A percentile compares a stretch with the other conserved stretches of the same genome.
phyloP scores from a whole-genome alignment of 768 basidiomycete genomes.

The Pulveroboletus frians region DNA sequence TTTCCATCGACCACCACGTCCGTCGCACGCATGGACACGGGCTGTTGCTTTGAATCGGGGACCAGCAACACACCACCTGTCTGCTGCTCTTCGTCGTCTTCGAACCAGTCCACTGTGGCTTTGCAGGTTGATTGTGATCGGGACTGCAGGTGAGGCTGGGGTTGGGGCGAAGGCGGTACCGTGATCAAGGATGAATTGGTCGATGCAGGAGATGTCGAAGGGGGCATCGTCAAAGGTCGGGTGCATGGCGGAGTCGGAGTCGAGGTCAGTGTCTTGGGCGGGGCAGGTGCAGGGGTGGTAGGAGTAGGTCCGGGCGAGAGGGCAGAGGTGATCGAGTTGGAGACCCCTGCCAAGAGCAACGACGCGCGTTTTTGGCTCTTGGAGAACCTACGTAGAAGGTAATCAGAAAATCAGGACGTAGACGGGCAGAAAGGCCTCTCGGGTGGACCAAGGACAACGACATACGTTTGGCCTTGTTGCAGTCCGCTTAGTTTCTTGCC shows the following conservation, averaged over 20 bases:
- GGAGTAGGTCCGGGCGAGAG: constrained; percentile 37
- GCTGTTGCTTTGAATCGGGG: constrained; percentile 26
- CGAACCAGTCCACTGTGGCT: constrained; percentile 19
- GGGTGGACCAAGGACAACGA: constrained; percentile 10
- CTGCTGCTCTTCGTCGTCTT: constrained; percentile 38
- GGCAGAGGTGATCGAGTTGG: constrained; percentile 48
- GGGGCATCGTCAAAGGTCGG: constrained; percentile 7
- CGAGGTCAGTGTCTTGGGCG: background rate
- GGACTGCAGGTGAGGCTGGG: background rate
- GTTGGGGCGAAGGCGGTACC: constrained; percentile 6
- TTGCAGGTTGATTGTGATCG: constrained; percentile 13
- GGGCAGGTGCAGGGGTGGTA: constrained; percentile 20
- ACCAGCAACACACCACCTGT: constrained; percentile 22
- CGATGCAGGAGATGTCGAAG: background rate
- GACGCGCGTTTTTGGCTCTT: constrained; percentile 69
- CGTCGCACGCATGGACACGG: background rate
- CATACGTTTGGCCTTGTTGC: constrained; percentile 50
- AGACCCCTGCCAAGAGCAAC: constrained; percentile 58
- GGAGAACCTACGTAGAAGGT: constrained; percentile 42
- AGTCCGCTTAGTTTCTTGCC: constrained; percentile 59
- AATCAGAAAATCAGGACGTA: background rate
- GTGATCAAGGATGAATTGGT: background rate
- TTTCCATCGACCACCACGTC: no score
- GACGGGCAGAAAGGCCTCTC: background rate
- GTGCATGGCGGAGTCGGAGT: constrained; percentile 12